A percentile compares a stretch with the other conserved stretches of the same genome.
Evolutionary conservation across 2,329 filamentous ascomycete species (phyloP).

Genomic region (Orbilia blumenaviensis): DNA sequence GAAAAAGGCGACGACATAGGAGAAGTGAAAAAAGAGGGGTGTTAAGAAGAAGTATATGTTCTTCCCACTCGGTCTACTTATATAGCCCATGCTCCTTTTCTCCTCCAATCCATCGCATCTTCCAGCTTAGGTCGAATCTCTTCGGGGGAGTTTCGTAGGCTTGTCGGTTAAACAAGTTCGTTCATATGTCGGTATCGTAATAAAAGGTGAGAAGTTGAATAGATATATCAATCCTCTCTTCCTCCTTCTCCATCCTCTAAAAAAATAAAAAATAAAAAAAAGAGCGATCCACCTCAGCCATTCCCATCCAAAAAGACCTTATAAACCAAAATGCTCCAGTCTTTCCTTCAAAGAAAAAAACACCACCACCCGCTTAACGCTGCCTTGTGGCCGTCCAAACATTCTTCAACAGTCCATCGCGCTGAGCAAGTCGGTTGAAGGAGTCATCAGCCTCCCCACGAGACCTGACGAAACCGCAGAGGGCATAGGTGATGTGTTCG

Average conservation of each 20-base stretch:
- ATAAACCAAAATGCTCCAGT: background rate
- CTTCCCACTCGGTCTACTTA: background rate
- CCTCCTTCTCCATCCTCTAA: background rate
- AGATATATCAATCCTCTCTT: background rate
- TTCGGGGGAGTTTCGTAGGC: background rate
- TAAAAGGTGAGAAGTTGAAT: background rate
- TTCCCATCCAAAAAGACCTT: background rate
- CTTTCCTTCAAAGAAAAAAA: background rate
- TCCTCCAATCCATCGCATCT: background rate
- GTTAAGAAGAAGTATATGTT: background rate
- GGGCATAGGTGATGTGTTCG: slow-evolving; percentile 96
- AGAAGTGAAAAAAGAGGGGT: background rate
- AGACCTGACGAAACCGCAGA: slow-evolving; percentile 95
- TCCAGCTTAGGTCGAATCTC: background rate
- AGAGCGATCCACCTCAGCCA: background rate
- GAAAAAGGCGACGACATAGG: background rate
- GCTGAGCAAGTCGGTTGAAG: slow-evolving; percentile 93
- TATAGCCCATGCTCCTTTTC: background rate
- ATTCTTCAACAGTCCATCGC: slow-evolving; percentile 94
- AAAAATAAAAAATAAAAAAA: background rate
- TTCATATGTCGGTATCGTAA: slow-evolving; percentile 1
- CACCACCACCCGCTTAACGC: slow-evolving; percentile 60
- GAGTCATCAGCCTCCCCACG: slow-evolving; percentile 98
- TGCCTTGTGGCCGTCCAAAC: slow-evolving; percentile 84
- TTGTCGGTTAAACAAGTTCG: background rate